Evolutionary conservation across 495 filamentous ascomycete genomes (phyloP), one percentile per base, ranked within the genome.

Genomic region (Tuber umbilicatum): DNA sequence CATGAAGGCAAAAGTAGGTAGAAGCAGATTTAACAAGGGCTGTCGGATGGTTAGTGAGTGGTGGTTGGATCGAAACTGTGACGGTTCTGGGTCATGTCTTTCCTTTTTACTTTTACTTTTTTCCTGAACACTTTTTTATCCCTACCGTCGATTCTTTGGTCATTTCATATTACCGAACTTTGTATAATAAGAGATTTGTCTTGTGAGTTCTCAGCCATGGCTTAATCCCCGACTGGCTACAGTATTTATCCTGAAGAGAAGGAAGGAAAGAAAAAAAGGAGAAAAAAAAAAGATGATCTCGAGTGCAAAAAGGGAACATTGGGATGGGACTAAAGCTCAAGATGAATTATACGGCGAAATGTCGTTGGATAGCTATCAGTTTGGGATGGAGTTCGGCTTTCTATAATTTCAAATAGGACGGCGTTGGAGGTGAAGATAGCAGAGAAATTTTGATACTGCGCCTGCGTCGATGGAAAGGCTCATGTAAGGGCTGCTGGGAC

Each of bases 31-130:
- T 16, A 64, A 27, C 35, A 64, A 64, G 55, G 55, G 55, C 35
- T 64, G 55, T 64, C 14, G n/a, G 7, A 35, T 64, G 55, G 55
- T 31, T 19, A 76, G 41, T 40, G 16, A 31, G 73, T 70, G 41
- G 70, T 47, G 43, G 75, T 70, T 37, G 73, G 35, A 68, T 70
- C 70, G 68, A 76, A 70, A 14, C 35, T 77, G 75, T 31, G 27
- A 31, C 38, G 41, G 55, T n/a, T 72, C 60, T 73, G 71, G 69
- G 69, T 40, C 38, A 72, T 38, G 23, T 73, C 16, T 70, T 64
- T 55, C 70, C 37, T 75, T 39, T 55, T 41, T 69, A 23, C 37
- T 68, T 64, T 78, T 27, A 42, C 39, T 73, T 55, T 47, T 72
- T 64, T 35, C 14, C 55, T 64, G 35, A 64, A 64, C 55, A 64